Conservation (phyloP, 495 filamentous ascomycete species). For the Bryoglossum gracile region DNA sequence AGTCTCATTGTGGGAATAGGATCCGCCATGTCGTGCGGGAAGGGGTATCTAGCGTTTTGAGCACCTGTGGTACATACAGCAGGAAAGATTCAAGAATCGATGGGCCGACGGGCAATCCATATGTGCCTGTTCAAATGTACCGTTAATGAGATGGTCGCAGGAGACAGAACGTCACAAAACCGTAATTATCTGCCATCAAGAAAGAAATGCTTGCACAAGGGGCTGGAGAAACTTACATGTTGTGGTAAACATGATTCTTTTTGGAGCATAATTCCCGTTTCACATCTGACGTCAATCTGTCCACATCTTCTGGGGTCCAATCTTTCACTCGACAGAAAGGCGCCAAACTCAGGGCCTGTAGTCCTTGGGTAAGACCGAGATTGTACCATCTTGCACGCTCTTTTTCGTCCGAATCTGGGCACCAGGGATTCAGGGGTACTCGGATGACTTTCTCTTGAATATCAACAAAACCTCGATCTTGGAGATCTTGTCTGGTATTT, state of each 20-base stretch:
- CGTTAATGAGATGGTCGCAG: neutral
- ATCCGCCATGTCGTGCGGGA: too few relatives aligned
- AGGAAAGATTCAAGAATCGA: too few relatives aligned
- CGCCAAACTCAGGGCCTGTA: constrained; percentile 67
- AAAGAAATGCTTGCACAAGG: neutral
- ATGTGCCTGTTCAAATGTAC: constrained; percentile 21
- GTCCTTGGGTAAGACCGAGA: constrained; percentile 61
- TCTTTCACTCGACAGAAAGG: constrained; percentile 61
- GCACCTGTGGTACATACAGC: too few relatives aligned
- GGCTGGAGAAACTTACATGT: constrained; percentile 50
- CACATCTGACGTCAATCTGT: constrained; percentile 52
- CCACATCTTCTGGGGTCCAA: constrained; percentile 61
- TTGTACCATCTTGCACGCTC: constrained; percentile 83
- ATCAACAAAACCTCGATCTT: constrained; percentile 73
- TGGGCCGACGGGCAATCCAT: constrained; percentile 24
- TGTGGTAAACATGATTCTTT: constrained; percentile 64
- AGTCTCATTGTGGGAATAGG: too few relatives aligned
- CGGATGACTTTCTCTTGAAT: constrained; percentile 67
- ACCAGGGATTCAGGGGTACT: constrained; percentile 75
- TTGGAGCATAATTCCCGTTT: constrained; percentile 63
- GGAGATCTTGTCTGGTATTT: constrained; percentile 53
- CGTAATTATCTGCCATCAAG: neutral
- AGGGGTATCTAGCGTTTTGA: too few relatives aligned
- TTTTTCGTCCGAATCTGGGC: constrained; percentile 56
- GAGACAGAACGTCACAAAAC: neutral